Evolutionary conservation across 345 rosid genomes (phyloP).

Genomic region (Eutrema heterophyllum): DNA sequence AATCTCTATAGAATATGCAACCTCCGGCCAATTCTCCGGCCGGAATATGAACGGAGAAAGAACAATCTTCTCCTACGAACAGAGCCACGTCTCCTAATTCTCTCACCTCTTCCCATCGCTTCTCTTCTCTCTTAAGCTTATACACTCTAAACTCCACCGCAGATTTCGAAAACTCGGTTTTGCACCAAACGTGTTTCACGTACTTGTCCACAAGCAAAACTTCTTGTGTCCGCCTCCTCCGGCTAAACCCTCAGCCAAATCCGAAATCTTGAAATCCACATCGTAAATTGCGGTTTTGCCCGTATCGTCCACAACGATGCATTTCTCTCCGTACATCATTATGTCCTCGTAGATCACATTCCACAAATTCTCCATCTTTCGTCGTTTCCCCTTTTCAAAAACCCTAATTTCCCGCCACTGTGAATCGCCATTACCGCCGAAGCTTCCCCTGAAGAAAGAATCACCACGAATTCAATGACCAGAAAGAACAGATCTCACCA

Average conservation of each 20-base stretch:
- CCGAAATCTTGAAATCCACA: conserved; percentile 11
- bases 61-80: conserved; percentile 32
- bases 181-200: conserved; percentile 13
- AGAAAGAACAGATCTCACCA: conserved; percentile 11
- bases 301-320: conserved; percentile 24
- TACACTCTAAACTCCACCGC: conserved; percentile 31
- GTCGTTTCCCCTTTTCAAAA: conserved; percentile 12
- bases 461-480: conserved; percentile 24
- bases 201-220: conserved; percentile 29
- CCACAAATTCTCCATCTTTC: conserved; percentile 22
- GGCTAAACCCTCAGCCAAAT: conserved; percentile 18
- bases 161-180: conserved; percentile 1
- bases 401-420: conserved; percentile 32
- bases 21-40: conserved; percentile 18
- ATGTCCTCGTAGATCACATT: conserved; percentile 22
- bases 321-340: neutral
- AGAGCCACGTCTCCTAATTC: conserved; percentile 11
- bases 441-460: conserved; percentile 8
- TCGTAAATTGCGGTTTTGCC: conserved; percentile 25
- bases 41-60: conserved; percentile 23
- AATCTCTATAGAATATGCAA: conserved; percentile 18
- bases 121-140: conserved; percentile 26
- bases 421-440: conserved; percentile 28
- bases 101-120: conserved; percentile 26
- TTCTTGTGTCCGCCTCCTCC: conserved; percentile 32